Percentiles rank a stretch among this genome's conserved stretches.
Evolutionary conservation across 2,329 filamentous ascomycete species (phyloP).

Genomic region (Fusarium agapanthi): DNA sequence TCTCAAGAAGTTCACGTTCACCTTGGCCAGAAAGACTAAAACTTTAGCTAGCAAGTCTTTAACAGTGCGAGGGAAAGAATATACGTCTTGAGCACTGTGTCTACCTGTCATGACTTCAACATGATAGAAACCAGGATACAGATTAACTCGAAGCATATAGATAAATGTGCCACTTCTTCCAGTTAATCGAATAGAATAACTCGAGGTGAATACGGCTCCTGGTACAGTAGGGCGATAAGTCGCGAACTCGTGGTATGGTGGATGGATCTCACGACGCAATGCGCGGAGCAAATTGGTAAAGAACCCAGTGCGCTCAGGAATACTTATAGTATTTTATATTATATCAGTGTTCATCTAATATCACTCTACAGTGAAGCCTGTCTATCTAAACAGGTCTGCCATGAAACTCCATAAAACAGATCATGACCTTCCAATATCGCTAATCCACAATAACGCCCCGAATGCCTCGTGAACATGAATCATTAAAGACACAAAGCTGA

Average conservation of each 20-base stretch:
- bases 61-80: neutral
- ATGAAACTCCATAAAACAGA: constrained; percentile 13
- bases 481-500: constrained; percentile 1
- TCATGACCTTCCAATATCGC: neutral
- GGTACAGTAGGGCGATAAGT: neutral
- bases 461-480: constrained; percentile 17
- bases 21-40: neutral
- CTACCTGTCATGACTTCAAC: no score
- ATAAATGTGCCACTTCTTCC: neutral
- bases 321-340: neutral
- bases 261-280: neutral
- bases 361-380: neutral
- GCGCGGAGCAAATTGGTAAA: neutral
- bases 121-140: neutral
- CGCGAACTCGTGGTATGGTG: neutral
- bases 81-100: neutral
- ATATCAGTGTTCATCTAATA: neutral
- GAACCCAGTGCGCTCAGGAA: neutral
- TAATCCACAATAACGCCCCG: constrained; percentile 24
- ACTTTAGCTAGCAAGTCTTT: neutral
- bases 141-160: neutral
- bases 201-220: neutral
- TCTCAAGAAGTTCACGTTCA: neutral
- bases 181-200: no score
- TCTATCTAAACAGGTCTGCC: neutral